Evolutionary conservation across 345 rosid genomes (phyloP), one percentile per base, ranked within the genome.

Genomic region (Clarkia xantiana): DNA sequence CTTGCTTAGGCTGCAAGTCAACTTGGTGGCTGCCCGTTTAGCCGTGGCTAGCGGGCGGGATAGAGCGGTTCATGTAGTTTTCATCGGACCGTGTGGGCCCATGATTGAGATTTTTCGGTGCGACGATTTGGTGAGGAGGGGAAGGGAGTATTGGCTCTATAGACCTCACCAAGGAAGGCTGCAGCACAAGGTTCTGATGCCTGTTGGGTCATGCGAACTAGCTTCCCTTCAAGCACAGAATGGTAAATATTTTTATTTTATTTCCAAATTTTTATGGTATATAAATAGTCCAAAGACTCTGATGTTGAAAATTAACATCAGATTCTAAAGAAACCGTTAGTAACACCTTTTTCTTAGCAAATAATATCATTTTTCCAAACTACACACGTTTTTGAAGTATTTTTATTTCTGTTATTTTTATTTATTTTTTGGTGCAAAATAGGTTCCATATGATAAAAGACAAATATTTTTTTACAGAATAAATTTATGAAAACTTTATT

Each of bases 21-120:
- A 81, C 58, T 25, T 91, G 67, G 89, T 80, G 58, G 88, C 67
- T 52, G 95, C 95, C 2, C 81, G 73, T 55, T 65, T 86, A n/a
- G 80, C 66, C n/a, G 82, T 73, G 45, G 46, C 53, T 17, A 76
- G 74, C 41, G 79, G 83, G 4, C 29, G 40, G 57, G 23, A 64
- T 56, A 64, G 63, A 58, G 44, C 60, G 52, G 76, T 72, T 42
- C 66, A 77, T 10, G 73, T 60, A 16, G 83, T 86, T 50, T 76
- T 90, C 22, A 39, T 67, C 3, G 89, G 96, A 3, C 47, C 71
- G 1, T 86, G 94, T 53, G 89, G 80, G 23, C 91, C 97, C 4
- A 83, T 90, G 97, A 57, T 60, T 49, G 97, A 81, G 69, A 70
- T 90, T 1, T 86, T 90, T 42, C 58, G 81, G 55, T 86, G 94